Conservation (phyloP, 345 rosid genomes). For the Eucalyptus polybractea region DNA sequence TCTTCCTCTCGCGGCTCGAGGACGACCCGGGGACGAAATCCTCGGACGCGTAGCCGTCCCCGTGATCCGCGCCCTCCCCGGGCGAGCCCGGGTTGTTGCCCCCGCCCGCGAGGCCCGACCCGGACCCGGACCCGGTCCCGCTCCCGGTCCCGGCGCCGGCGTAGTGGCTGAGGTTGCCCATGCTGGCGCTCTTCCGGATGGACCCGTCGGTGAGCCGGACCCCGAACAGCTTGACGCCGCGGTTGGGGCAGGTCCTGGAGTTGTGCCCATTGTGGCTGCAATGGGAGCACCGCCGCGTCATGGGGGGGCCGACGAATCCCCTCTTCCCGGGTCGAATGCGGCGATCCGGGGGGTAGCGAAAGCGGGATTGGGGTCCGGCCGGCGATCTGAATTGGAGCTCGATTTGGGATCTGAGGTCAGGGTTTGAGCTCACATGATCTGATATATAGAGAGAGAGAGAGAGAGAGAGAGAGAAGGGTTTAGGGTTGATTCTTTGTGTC, state of each 20-base stretch:
- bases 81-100: slow-evolving; percentile 1
- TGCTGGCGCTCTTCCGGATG: slow-evolving; percentile 93
- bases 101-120: not conserved
- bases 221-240: slow-evolving; percentile 91
- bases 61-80: slow-evolving; percentile 50
- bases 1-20: slow-evolving; percentile 87
- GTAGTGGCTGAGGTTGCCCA: slow-evolving; percentile 79
- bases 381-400: not conserved
- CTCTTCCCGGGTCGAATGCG: not conserved
- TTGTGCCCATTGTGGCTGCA: slow-evolving; percentile 99
- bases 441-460: not conserved
- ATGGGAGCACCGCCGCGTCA: slow-evolving; percentile 99
- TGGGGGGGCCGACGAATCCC: not conserved
- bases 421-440: not conserved
- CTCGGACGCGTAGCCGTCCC: slow-evolving; percentile 88
- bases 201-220: slow-evolving; percentile 94
- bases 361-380: not conserved
- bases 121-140: slow-evolving; percentile 39
- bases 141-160: slow-evolving; percentile 33
- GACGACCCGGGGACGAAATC: slow-evolving; percentile 93
- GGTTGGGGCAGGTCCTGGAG: slow-evolving; percentile 93
- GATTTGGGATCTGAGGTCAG: not conserved
- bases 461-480: not conserved
- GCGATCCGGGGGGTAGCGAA: not conserved
- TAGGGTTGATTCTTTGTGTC: not conserved